These are phyloP conservation scores for Metarhizium sp. DNA, from an alignment of 2,329 filamentous ascomycete genomes.

Conservation along the genomic window DNA sequence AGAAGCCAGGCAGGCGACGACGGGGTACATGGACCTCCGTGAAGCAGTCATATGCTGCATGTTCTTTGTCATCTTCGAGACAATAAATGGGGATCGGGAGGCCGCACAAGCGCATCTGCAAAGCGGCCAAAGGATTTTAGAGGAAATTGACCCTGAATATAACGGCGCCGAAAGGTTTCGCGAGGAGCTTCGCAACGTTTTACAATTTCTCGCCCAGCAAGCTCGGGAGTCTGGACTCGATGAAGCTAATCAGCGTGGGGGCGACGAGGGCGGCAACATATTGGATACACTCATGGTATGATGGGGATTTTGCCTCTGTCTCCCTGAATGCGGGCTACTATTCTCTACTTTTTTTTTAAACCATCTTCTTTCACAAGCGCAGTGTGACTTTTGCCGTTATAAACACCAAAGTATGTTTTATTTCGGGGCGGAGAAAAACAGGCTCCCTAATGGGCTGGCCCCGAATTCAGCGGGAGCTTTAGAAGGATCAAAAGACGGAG, in stretches of 20 bases:
- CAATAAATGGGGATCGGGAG: conserved; percentile 24
- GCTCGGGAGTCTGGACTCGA: conserved; percentile 3
- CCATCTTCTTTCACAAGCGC: neutral
- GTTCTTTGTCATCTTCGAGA: conserved; percentile 28
- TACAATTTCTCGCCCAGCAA: conserved; percentile 14
- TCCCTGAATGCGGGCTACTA: neutral
- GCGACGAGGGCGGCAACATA: neutral
- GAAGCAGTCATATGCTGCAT: conserved; percentile 25
- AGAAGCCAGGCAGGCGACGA: conserved; percentile 14
- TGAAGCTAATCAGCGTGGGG: neutral
- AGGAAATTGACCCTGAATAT: conserved; percentile 17
- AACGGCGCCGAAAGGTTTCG: conserved; percentile 5
- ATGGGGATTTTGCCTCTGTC: neutral
- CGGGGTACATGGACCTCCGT: conserved; percentile 11
- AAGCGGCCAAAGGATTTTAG: conserved; percentile 26
- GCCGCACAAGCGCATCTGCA: conserved; percentile 25
- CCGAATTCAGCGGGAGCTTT: neutral
- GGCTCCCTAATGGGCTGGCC: neutral
- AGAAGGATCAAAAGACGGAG: neutral
- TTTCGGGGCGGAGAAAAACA: neutral
- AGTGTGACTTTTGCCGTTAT: neutral
- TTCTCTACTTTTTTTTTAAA: neutral
- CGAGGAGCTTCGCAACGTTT: conserved; percentile 10
- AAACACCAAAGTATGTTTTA: neutral
- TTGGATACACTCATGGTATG: conserved; percentile 4